These are phyloP conservation scores for Atkinsonella hypoxylon DNA, from an alignment of 2,329 filamentous ascomycete genomes.

Conservation along the genomic window DNA sequence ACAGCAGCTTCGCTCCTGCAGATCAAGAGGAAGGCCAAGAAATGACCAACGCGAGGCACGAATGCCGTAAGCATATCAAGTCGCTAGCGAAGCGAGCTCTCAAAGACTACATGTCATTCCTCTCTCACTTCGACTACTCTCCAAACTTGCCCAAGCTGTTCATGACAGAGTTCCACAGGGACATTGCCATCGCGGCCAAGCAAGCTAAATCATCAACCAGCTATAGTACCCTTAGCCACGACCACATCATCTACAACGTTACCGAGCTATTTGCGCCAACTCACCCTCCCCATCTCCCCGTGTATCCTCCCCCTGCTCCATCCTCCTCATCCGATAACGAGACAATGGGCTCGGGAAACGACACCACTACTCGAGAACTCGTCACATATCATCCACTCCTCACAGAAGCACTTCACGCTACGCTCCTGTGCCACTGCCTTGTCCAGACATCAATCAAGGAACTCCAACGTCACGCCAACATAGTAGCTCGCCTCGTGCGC, in stretches of 20 bases:
- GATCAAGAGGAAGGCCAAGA: neutral
- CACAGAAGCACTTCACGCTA: slow-evolving; percentile 63
- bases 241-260: slow-evolving; percentile 30
- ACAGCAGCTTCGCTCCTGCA: slow-evolving; percentile 32
- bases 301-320: slow-evolving; percentile 43
- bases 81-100: slow-evolving; percentile 64
- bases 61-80: slow-evolving; percentile 53
- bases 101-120: slow-evolving; percentile 60
- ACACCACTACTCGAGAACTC: slow-evolving; percentile 19
- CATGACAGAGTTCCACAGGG: slow-evolving; percentile 41
- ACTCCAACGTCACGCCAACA: slow-evolving; percentile 67
- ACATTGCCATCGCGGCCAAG: slow-evolving; percentile 29
- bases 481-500: slow-evolving; percentile 63
- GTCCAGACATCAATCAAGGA: slow-evolving; percentile 69
- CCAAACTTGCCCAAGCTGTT: slow-evolving; percentile 43
- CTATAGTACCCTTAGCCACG: slow-evolving; percentile 12
- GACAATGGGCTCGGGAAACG: too few relatives aligned
- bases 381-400: slow-evolving; percentile 69
- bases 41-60: slow-evolving; percentile 10
- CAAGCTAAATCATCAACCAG: neutral
- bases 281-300: slow-evolving; percentile 53
- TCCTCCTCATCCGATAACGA: neutral
- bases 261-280: slow-evolving; percentile 60
- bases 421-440: slow-evolving; percentile 69
- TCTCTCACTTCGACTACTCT: slow-evolving; percentile 68